phyloP scores from a whole-genome alignment of 441 rosid species.

The Pelargonium exstipulatum region DNA sequence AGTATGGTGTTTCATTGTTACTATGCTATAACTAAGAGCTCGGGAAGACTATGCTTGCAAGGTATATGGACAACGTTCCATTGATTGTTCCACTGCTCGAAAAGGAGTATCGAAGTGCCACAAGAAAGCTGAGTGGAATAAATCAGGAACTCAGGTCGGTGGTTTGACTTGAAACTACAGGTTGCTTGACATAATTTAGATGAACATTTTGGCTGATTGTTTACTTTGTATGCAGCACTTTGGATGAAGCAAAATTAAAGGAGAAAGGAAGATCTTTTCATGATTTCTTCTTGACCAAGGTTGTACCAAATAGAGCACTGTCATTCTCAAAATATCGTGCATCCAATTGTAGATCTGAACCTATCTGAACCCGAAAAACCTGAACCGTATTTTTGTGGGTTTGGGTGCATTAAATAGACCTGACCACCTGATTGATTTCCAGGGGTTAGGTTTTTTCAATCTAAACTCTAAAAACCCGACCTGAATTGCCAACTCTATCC shows the following conservation, averaged over 20 bases:
- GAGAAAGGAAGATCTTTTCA: conserved; percentile 87
- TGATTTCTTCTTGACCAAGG: conserved; percentile 91
- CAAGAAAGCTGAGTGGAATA: conserved; percentile 64
- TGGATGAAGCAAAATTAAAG: conserved; percentile 87
- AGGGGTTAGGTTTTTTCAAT: too few species aligned
- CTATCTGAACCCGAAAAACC: too few species aligned
- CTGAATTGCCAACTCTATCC: not conserved
- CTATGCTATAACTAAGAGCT: conserved; percentile 17
- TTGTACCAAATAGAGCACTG: conserved; percentile 13
- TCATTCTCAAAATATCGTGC: not conserved
- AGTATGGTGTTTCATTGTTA: conserved; percentile 6
- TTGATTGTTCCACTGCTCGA: conserved; percentile 84
- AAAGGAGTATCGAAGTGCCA: conserved; percentile 67
- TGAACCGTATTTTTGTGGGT: too few species aligned
- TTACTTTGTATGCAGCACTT: conserved; percentile 48
- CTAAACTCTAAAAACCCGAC: too few species aligned
- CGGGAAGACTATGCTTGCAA: conserved; percentile 26
- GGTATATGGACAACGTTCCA: conserved; percentile 93
- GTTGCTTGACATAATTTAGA: not conserved
- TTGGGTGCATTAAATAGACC: too few species aligned
- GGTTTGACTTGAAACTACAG: not conserved
- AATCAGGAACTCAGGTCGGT: conserved; percentile 80
- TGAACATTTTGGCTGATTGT: conserved; percentile 13
- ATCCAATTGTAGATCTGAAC: not conserved
- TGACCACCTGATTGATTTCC: too few species aligned